Base-by-base conservation (phyloP, 179 eudicot genomes). In the Actinidia arguta region DNA sequence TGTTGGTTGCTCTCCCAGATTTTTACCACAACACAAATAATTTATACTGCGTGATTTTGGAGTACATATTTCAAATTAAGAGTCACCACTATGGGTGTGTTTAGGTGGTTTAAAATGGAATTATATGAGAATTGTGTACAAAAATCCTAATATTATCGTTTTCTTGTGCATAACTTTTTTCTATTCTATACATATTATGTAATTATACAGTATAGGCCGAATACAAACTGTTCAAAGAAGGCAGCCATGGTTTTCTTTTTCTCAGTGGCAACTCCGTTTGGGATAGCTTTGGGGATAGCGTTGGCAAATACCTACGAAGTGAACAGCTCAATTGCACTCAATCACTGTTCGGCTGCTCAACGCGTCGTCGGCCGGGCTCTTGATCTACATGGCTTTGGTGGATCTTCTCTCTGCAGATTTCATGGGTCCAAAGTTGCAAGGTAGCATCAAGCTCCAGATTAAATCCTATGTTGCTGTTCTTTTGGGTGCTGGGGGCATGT, bases 361-460 rank as follows among this genome's bases (percentile, higher is more conserved):
- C 12, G 88, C 86, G 6, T 80, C 88, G 22, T 89, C 86, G 10
- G 89, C 89, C 2, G 86, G 91, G 31, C 85, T 89, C 25, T 58
- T 88, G 74, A 85, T 84, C 46, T 86, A 88, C 76, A 89, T 86
- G 90, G 89, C 90, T 1, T 46, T 86, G 62, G 88, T 89, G 6
- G 91, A 88, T 46, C 86, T 89, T 0, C 76, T 89, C 7, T 80
- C 91, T 0, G 73, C 86, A 0, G 91, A 89, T 79, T 89, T 89
- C 46, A 85, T 89, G 91, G 86, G 88, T 3, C 70, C 82, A 20
- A 87, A 83, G 75, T 75, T 89, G 69, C 86, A 85, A 52, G 73
- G 77, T 0, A 89, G 75, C 39, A 72, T 88, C 16, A 83, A 73
- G 83, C 89, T 88, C 17, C 91, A 88, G 27, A 18, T 86, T 1